Evolutionary conservation across 768 basidiomycete species (phyloP).

Genomic region (Erythrobasidium yunnanense): DNA sequence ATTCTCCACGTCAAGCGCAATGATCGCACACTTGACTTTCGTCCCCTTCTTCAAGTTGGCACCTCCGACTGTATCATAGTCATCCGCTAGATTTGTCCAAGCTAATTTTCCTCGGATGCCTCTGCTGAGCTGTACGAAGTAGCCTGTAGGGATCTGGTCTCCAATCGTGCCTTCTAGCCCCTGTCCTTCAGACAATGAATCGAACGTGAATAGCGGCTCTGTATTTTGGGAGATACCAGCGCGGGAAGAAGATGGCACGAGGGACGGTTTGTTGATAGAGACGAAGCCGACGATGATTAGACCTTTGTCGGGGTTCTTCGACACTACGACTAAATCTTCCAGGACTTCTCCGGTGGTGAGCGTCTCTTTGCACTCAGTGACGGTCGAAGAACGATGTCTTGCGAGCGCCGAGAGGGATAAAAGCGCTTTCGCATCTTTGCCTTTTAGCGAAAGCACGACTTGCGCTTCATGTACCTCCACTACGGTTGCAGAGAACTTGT

Average conservation of each 20-base stretch:
- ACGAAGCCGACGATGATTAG: constrained; percentile 66
- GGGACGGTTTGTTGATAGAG: constrained; percentile 19
- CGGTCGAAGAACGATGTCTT: constrained; percentile 57
- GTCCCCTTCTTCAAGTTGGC: constrained; percentile 54
- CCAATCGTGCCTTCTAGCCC: constrained; percentile 69
- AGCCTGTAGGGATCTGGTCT: constrained; percentile 59
- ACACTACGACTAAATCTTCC: constrained; percentile 72
- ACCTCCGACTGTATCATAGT: constrained; percentile 52
- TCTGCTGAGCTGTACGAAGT: constrained; percentile 62
- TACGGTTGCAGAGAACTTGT: constrained; percentile 59
- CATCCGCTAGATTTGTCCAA: constrained; percentile 69
- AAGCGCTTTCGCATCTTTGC: constrained; percentile 52
- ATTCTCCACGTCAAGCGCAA: constrained; percentile 57
- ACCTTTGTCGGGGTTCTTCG: constrained; percentile 71
- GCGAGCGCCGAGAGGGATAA: constrained; percentile 81
- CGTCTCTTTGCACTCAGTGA: constrained; percentile 54
- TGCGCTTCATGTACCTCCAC: constrained; percentile 77
- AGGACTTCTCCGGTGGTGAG: constrained; percentile 62
- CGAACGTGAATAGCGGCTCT: constrained; percentile 48
- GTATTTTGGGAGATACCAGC: neutral
- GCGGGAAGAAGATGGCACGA: neutral
- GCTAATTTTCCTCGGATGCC: constrained; percentile 66
- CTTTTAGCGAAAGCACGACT: constrained; percentile 59
- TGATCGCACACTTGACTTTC: constrained; percentile 59
- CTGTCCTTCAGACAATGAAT: constrained; percentile 60